Percentiles rank a stretch among this genome's conserved stretches.
Conservation (phyloP, 768 basidiomycete species). For the Boletus rex-veris region DNA sequence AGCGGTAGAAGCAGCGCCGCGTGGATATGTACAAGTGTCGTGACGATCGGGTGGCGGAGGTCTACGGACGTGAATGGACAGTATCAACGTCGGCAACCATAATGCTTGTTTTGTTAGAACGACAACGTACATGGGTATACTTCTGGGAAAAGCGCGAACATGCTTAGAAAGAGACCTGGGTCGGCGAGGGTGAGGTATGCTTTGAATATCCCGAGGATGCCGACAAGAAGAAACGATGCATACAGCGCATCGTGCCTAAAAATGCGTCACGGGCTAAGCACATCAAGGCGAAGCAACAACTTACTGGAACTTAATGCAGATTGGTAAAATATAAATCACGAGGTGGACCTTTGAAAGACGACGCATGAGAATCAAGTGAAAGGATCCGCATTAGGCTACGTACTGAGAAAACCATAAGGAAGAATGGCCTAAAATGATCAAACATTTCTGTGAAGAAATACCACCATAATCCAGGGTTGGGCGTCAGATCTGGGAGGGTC, state of each 20-base stretch:
- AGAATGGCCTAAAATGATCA: constrained; percentile 94
- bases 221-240: constrained; percentile 70
- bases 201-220: constrained; percentile 82
- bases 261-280: not conserved
- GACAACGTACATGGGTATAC: constrained; percentile 66
- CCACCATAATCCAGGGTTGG: constrained; percentile 96
- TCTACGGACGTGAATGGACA: constrained; percentile 44
- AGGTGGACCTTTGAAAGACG: constrained; percentile 64
- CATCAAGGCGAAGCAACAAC: constrained; percentile 16
- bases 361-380: not conserved
- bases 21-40: constrained; percentile 77
- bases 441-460: constrained; percentile 99
- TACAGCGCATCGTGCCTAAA: constrained; percentile 81
- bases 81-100: too few species aligned
- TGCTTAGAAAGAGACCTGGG: constrained; percentile 78
- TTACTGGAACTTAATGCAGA: constrained; percentile 87
- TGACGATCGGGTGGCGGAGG: constrained; percentile 81
- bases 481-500: constrained; percentile 83
- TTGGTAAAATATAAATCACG: constrained; percentile 73
- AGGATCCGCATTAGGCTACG: constrained; percentile 20
- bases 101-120: too few species aligned
- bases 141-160: constrained; percentile 83
- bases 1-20: constrained; percentile 83
- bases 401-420: constrained; percentile 91
- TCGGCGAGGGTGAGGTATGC: constrained; percentile 90